Base-by-base conservation (phyloP, 2,329 filamentous ascomycete species). In the Emmonsiellopsis sp. region DNA sequence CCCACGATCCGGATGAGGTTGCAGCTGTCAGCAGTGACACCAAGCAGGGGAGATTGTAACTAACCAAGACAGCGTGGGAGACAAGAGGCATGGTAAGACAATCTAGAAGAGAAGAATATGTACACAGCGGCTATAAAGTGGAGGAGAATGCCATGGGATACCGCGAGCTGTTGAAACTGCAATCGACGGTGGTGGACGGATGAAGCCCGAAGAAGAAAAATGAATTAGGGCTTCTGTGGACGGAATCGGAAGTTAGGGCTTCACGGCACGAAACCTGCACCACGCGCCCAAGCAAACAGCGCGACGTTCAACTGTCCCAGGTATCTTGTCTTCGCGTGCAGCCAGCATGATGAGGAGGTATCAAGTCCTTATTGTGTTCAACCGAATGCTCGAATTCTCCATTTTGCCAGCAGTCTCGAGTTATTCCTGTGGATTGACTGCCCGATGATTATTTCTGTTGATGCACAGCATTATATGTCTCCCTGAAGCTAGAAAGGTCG, bases 21-120 rank as follows among this genome's bases (percentile, higher is more conserved):
- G 47, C 47, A 49, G 47, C 9, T 49, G 47, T 49, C 47, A 49
- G 47, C 40, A 49, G 47, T 49, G 47, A 49, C 47, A 49, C 47
- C 36, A 40, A 39, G 31, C 47, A 49, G 17, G 36, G 47, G 40
- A 49, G 17, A 33, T 31, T 13, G 47, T n/a, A 49, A 39, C 47
- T 32, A 11, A 39, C 21, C 47, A 40, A 49, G 36, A 37, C 21
- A 40, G 36, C 47, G 17, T 49, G 36, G 21, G 6, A 11, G 34
- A 40, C 6, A 17, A 40, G 21, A 42, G 17, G 2, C n/a, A 32
- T 7, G n/a, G 47, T 49, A 17, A 42, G 39, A 42, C 47, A 31
- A 37, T 32, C 47, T 39, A 40, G 47, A 49, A 49, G n/a, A 42
- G 34, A 32, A 49, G 34, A 40, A 49, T 49, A 48, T 21, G 33